Percentiles rank a stretch among this genome's conserved stretches.
Conservation (phyloP, 805 yeast species). For the Lipomyces spencermartinsiae region DNA sequence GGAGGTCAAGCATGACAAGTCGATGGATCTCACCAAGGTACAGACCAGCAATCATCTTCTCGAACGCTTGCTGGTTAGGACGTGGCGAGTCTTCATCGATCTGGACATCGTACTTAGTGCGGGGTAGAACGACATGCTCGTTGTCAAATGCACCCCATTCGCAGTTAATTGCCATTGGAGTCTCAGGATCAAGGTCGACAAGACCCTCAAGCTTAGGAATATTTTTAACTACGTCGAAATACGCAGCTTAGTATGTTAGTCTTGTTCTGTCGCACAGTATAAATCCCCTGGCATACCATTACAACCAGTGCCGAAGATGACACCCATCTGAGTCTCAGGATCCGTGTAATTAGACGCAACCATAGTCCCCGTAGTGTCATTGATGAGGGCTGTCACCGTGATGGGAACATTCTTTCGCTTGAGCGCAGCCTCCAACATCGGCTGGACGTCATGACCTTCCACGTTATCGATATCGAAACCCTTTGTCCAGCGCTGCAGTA, state of each 20-base stretch:
- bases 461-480: conserved; percentile 94
- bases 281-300: conserved; percentile 72
- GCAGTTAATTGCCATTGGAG: conserved; percentile 95
- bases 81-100: conserved; percentile 90
- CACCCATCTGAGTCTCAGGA: conserved; percentile 88
- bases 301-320: conserved; percentile 96
- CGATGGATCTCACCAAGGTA: conserved; percentile 93
- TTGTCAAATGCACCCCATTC: conserved; percentile 98
- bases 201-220: conserved; percentile 83
- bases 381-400: conserved; percentile 87
- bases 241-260: conserved; percentile 44
- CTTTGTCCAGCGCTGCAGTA: conserved; percentile 95
- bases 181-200: conserved; percentile 66
- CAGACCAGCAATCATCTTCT: conserved; percentile 97
- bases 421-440: conserved; percentile 82
- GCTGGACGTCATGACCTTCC: conserved; percentile 93
- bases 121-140: conserved; percentile 81
- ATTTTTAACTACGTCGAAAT: conserved; percentile 74
- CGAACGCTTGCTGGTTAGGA: conserved; percentile 94
- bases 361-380: conserved; percentile 96
- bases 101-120: conserved; percentile 83
- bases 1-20: conserved; percentile 74
- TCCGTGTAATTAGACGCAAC: conserved; percentile 95
- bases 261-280: no score
- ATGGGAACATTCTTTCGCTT: conserved; percentile 72